Percentiles rank a stretch among this genome's conserved stretches.
These are phyloP conservation scores for Cercophora samala DNA, from an alignment of 495 filamentous ascomycete species.

Conservation along the genomic window DNA sequence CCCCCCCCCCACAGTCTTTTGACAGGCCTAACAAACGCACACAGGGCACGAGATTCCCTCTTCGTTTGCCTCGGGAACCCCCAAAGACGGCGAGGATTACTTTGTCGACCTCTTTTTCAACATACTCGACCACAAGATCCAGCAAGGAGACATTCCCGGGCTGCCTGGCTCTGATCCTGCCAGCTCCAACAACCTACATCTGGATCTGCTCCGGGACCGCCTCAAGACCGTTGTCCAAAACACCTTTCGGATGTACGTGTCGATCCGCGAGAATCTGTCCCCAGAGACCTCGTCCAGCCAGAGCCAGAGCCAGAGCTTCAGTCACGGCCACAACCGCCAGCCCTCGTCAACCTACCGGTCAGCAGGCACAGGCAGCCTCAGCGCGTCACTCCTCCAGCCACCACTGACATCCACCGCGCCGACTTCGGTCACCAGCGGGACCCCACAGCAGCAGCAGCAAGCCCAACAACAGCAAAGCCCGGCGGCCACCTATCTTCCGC, in stretches of 20 bases:
- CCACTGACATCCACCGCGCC: not conserved
- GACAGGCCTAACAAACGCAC: too few relatives aligned
- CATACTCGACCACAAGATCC: conserved; percentile 30
- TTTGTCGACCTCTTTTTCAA: conserved; percentile 28
- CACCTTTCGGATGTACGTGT: conserved; percentile 24
- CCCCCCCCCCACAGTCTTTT: not conserved
- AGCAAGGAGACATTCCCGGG: conserved; percentile 26
- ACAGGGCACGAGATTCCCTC: conserved; percentile 25
- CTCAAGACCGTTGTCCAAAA: conserved; percentile 24
- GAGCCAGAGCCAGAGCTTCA: conserved; percentile 18
- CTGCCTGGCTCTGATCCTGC: not conserved
- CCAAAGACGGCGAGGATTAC: conserved; percentile 21
- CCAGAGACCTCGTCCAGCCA: conserved; percentile 23
- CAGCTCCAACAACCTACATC: conserved; percentile 1
- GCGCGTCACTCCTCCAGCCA: conserved; percentile 4
- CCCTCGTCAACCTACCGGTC: not conserved
- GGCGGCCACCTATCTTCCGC: not conserved
- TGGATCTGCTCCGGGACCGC: conserved; percentile 16
- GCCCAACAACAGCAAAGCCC: not conserved
- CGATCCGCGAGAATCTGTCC: conserved; percentile 18
- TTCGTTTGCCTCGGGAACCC: conserved; percentile 9
- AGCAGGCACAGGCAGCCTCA: not conserved
- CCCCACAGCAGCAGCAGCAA: not conserved
- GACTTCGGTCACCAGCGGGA: not conserved
- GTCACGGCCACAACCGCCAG: conserved; percentile 8